phyloP scores from a whole-genome alignment of 257 asterid species.

The Cinchona pubescens region DNA sequence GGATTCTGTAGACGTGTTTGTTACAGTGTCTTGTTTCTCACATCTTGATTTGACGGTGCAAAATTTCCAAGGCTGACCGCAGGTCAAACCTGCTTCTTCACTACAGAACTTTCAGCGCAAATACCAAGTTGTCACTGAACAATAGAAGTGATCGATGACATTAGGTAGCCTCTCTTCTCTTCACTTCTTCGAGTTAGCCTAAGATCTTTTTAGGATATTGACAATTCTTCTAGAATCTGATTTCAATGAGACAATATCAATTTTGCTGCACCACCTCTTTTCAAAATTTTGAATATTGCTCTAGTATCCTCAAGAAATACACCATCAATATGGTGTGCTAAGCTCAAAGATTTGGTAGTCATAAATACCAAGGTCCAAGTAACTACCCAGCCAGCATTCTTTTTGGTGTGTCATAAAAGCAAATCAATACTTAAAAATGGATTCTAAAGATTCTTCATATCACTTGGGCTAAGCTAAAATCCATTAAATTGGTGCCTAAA shows the following conservation, averaged over 20 bases:
- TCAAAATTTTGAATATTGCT: too few species aligned
- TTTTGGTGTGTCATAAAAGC: background rate
- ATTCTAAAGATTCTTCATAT: conserved; percentile 5
- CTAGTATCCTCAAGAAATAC: background rate
- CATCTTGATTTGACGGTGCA: background rate
- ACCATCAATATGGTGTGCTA: background rate
- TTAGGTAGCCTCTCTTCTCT: too few species aligned
- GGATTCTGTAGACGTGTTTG: background rate
- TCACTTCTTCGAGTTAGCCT: background rate
- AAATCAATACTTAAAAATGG: background rate
- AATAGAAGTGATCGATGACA: background rate
- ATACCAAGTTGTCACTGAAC: background rate
- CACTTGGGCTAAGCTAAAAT: conserved; percentile 1
- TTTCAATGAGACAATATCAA: background rate
- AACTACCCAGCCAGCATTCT: background rate
- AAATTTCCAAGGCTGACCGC: background rate
- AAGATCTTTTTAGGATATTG: background rate
- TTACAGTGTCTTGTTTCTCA: conserved; percentile 3
- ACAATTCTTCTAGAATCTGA: background rate
- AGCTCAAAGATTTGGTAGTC: background rate
- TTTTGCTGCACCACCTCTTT: background rate
- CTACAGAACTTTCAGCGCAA: background rate
- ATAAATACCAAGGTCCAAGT: background rate
- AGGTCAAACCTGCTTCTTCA: background rate
- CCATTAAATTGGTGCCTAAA: background rate